A percentile compares a stretch with the other conserved stretches of the same genome.
These are phyloP conservation scores for Pistacia vera DNA, from an alignment of 345 rosid species.

Conservation along the genomic window DNA sequence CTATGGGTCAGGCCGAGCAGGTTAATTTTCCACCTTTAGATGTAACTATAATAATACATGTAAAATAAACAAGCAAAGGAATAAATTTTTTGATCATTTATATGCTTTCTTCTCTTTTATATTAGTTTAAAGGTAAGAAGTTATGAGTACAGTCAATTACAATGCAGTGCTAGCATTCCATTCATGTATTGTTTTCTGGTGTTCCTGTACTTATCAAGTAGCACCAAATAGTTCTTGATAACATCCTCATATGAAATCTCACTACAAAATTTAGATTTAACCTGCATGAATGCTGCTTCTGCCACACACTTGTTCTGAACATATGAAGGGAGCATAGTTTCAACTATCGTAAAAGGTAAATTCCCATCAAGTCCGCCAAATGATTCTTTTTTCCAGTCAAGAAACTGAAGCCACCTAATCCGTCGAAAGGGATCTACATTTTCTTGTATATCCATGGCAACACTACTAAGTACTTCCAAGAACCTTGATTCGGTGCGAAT, in stretches of 20 bases:
- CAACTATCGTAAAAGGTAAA: slow-evolving; percentile 18
- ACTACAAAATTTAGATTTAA: slow-evolving; percentile 46
- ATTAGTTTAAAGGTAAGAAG: background rate
- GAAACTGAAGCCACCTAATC: slow-evolving; percentile 48
- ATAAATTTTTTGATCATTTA: background rate
- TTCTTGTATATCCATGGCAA: slow-evolving; percentile 32
- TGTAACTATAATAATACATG: background rate
- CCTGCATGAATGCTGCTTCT: slow-evolving; percentile 32
- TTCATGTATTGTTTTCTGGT: slow-evolving; percentile 52
- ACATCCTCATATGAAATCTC: slow-evolving; percentile 43
- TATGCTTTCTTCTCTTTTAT: background rate
- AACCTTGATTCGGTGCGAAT: slow-evolving; percentile 30
- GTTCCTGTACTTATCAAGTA: slow-evolving; percentile 47
- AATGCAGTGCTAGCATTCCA: slow-evolving; percentile 59
- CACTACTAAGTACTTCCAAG: slow-evolving; percentile 30
- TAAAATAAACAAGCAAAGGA: background rate
- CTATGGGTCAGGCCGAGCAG: too few relatives aligned
- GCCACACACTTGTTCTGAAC: slow-evolving; percentile 29
- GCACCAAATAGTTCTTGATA: slow-evolving; percentile 27
- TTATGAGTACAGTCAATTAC: slow-evolving; percentile 13
- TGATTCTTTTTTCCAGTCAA: slow-evolving; percentile 25
- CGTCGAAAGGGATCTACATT: slow-evolving; percentile 39
- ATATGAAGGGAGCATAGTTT: slow-evolving; percentile 23
- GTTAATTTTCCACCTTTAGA: background rate
- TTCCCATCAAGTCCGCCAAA: slow-evolving; percentile 18